Conservation (phyloP, 345 rosid species). For the Leavenworthia alabamica region DNA sequence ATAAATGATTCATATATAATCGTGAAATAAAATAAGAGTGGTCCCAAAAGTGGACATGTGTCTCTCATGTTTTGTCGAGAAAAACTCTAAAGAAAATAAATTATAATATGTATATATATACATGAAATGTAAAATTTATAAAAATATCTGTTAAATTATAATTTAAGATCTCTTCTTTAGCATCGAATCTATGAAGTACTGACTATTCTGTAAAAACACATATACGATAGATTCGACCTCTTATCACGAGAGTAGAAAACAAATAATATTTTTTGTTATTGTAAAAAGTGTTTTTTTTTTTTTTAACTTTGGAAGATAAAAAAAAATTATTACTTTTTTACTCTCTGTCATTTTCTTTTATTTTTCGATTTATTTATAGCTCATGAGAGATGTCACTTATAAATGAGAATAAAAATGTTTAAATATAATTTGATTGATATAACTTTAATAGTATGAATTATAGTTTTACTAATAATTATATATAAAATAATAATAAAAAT, state of each 20-base stretch:
- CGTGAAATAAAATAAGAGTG: slow-evolving; percentile 18
- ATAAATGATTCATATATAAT: background rate
- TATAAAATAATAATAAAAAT: no score
- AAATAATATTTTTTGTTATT: background rate
- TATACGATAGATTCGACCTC: slow-evolving; percentile 30
- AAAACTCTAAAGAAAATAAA: slow-evolving; percentile 22
- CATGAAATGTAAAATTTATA: background rate
- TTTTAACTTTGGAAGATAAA: slow-evolving; percentile 3
- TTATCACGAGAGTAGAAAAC: slow-evolving; percentile 30
- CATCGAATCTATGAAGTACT: slow-evolving; percentile 29
- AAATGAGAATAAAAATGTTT: no score
- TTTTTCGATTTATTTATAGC: slow-evolving; percentile 24
- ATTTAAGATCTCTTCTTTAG: slow-evolving; percentile 17
- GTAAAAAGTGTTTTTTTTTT: slow-evolving; percentile 18
- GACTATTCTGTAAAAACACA: slow-evolving; percentile 32
- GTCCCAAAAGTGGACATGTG: slow-evolving; percentile 33
- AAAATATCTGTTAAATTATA: background rate
- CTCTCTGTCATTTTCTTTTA: slow-evolving; percentile 19
- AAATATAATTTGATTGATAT: no score
- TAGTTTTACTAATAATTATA: no score
- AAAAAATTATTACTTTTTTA: slow-evolving; percentile 20
- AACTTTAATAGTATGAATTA: no score
- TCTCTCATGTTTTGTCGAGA: slow-evolving; percentile 33
- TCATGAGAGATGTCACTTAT: no score
- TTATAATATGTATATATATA: no score